Evolutionary conservation across 2,329 filamentous ascomycete species (phyloP).

Genomic region (Chaetoscypha palmicola): DNA sequence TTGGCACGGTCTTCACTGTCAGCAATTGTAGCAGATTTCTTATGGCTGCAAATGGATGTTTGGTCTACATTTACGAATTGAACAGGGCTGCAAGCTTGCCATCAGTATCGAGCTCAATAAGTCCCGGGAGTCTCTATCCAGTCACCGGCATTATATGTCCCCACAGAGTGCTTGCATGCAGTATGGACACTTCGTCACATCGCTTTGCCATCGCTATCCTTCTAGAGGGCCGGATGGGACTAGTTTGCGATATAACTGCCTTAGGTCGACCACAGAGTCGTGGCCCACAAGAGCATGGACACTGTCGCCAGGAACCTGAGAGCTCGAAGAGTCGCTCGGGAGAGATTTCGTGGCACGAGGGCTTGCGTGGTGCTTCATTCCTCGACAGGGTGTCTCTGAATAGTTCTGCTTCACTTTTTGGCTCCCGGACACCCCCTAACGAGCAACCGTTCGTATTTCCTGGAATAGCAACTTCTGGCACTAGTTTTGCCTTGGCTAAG

Average conservation of each 20-base stretch:
- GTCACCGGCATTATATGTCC: conserved; percentile 51
- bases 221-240: conserved; percentile 51
- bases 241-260: conserved; percentile 48
- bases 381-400: conserved; percentile 22
- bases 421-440: conserved; percentile 4
- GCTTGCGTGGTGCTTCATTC: conserved; percentile 11
- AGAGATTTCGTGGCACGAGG: neutral
- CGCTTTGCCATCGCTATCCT: conserved; percentile 51
- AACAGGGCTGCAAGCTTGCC: conserved; percentile 18
- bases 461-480: conserved; percentile 18
- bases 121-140: conserved; percentile 34
- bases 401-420: conserved; percentile 16
- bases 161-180: conserved; percentile 48
- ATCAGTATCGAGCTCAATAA: neutral
- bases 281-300: neutral
- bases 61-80: conserved; percentile 49
- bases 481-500: conserved; percentile 7
- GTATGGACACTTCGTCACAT: conserved; percentile 54
- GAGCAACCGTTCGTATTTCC: conserved; percentile 21
- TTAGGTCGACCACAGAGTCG: conserved; percentile 6
- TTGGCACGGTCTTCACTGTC: conserved; percentile 31
- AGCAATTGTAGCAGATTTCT: conserved; percentile 54
- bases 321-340: neutral
- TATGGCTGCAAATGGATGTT: conserved; percentile 45
- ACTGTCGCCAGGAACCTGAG: neutral